Evolutionary conservation across 352 stramenopile genomes (phyloP).

Genomic region (Phytophthora gonapodyides): DNA sequence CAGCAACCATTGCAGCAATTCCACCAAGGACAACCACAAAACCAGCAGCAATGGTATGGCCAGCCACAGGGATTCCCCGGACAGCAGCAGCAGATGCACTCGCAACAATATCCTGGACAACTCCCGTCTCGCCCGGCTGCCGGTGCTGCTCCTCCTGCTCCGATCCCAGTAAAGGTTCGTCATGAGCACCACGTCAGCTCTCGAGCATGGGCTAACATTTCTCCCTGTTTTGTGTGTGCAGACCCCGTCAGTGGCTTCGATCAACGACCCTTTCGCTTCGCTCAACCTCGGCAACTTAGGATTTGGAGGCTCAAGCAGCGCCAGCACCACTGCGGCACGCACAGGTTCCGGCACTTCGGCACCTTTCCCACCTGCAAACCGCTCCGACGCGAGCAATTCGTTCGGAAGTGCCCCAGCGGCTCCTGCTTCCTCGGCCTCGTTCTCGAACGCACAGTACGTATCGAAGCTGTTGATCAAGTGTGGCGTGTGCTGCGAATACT

Average conservation of each 20-base stretch:
- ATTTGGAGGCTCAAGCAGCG: slow-evolving; percentile 35
- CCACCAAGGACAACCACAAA: slow-evolving; percentile 38
- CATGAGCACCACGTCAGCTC: neutral
- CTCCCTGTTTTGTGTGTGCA: slow-evolving; percentile 9
- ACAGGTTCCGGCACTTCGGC: slow-evolving; percentile 34
- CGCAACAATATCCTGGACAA: slow-evolving; percentile 41
- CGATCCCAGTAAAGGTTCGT: slow-evolving; percentile 47
- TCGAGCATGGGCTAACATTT: neutral
- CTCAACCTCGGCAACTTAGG: slow-evolving; percentile 65
- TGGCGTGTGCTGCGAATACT: slow-evolving; percentile 3
- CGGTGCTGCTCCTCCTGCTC: slow-evolving; percentile 25
- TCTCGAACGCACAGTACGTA: slow-evolving; percentile 44
- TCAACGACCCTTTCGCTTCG: slow-evolving; percentile 79
- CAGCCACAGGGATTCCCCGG: slow-evolving; percentile 36
- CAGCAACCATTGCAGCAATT: slow-evolving; percentile 47
- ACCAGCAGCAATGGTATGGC: slow-evolving; percentile 56
- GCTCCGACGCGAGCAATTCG: slow-evolving; percentile 23
- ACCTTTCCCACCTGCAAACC: slow-evolving; percentile 23
- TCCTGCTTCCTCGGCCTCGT: slow-evolving; percentile 38
- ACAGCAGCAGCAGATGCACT: slow-evolving; percentile 36
- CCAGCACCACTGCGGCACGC: slow-evolving; percentile 19
- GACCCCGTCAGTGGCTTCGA: slow-evolving; percentile 37
- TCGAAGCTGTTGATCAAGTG: neutral
- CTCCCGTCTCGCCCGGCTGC: slow-evolving; percentile 23
- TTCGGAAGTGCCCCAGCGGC: slow-evolving; percentile 26